These are phyloP conservation scores for Prunus campanulata DNA, from an alignment of 306 rosid species.

Conservation along the genomic window DNA sequence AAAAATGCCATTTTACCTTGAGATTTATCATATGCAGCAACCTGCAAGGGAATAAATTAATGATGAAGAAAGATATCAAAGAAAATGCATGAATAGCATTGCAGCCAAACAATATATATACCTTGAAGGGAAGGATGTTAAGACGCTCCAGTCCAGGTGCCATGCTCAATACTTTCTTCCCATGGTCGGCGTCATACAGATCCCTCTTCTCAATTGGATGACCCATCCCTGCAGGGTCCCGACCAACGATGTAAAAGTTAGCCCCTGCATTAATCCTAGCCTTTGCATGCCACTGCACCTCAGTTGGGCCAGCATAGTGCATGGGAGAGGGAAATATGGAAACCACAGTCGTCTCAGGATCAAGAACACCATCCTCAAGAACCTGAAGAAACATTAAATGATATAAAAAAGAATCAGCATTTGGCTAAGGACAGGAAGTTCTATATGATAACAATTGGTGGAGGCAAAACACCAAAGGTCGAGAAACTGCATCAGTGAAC, in stretches of 20 bases:
- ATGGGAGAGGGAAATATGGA: constrained; percentile 99
- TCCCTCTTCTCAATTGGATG: constrained; percentile 92
- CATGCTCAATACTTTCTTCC: constrained; percentile 96
- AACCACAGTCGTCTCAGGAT: constrained; percentile 96
- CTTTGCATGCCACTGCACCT: constrained; percentile 99
- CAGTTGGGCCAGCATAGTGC: constrained; percentile 99
- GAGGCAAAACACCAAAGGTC: background rate
- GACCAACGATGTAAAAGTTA: constrained; percentile 95
- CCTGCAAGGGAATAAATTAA: constrained; percentile 45
- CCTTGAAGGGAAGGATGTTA: constrained; percentile 97
- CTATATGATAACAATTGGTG: too few relatives aligned
- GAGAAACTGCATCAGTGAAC: background rate
- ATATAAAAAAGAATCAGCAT: constrained; percentile 3
- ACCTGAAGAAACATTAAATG: constrained; percentile 46
- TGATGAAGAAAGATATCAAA: constrained; percentile 13
- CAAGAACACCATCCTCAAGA: constrained; percentile 98
- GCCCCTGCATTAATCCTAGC: constrained; percentile 99
- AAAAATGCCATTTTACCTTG: constrained; percentile 97
- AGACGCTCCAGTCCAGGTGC: constrained; percentile 97
- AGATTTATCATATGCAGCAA: constrained; percentile 96
- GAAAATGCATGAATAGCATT: background rate
- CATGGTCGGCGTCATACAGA: constrained; percentile 95
- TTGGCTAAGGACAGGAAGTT: background rate
- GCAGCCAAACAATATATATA: constrained; percentile 23
- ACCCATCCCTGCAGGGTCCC: constrained; percentile 99